These are phyloP conservation scores for Pleurotus ostreatus DNA, from an alignment of 768 basidiomycete genomes.

Conservation along the genomic window DNA sequence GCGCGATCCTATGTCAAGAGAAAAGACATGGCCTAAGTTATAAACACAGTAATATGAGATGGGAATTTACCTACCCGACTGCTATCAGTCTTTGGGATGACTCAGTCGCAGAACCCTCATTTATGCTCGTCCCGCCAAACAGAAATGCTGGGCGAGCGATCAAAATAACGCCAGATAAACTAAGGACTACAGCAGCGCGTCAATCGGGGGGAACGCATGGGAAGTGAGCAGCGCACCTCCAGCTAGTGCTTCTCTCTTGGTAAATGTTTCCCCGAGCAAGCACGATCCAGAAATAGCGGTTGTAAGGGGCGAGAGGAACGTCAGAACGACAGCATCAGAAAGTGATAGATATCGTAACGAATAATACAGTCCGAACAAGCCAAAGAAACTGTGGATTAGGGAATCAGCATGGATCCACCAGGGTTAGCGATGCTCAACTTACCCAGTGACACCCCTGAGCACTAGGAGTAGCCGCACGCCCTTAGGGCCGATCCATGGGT, in stretches of 20 bases:
- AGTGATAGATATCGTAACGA: conserved; percentile 73
- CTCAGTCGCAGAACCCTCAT: conserved; percentile 6
- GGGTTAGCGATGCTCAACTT: conserved; percentile 11
- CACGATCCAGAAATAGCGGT: conserved; percentile 61
- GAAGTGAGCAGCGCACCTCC: conserved; percentile 28
- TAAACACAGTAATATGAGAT: too few relatives aligned
- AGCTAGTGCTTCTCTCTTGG: conserved; percentile 49
- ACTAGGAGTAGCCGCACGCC: conserved; percentile 57
- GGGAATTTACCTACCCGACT: conserved; percentile 40
- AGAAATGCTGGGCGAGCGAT: conserved; percentile 77
- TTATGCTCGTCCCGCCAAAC: conserved; percentile 45
- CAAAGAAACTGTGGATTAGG: conserved; percentile 55
- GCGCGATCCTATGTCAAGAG: conserved; percentile 40
- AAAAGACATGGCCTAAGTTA: not conserved
- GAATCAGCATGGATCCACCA: too few relatives aligned
- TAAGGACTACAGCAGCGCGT: conserved; percentile 37
- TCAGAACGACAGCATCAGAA: conserved; percentile 74
- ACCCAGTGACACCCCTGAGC: conserved; percentile 65
- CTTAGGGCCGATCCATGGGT: conserved; percentile 69
- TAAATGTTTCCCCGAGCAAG: conserved; percentile 58
- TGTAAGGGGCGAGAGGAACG: conserved; percentile 67
- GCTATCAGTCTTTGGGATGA: conserved; percentile 48
- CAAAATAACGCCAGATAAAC: conserved; percentile 72
- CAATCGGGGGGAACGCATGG: not conserved
- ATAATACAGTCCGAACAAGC: conserved; percentile 66